Evolutionary conservation across 805 yeast genomes (phyloP).

Genomic region (Hanseniaspora vineae): DNA sequence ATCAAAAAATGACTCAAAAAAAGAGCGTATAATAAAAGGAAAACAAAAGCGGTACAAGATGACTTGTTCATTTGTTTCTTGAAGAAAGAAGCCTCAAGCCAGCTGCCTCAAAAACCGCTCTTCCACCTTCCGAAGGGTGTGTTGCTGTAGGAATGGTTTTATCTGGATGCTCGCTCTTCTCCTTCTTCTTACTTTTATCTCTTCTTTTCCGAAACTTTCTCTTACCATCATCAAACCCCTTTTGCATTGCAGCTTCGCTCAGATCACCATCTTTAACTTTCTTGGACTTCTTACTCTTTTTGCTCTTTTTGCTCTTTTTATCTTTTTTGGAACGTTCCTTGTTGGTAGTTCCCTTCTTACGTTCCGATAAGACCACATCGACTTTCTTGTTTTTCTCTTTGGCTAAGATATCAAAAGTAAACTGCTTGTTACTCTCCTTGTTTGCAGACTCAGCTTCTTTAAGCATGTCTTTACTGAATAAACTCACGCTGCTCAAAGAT

Average conservation of each 20-base stretch:
- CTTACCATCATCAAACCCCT: no score
- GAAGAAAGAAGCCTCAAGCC: constrained; percentile 20
- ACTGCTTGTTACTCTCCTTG: constrained; percentile 5
- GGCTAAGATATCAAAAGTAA: not conserved
- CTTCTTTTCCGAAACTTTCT: not conserved
- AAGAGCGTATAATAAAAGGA: not conserved
- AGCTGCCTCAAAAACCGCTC: constrained; percentile 21
- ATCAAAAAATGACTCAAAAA: no score
- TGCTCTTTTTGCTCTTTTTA: constrained; percentile 4
- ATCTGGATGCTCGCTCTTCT: constrained; percentile 1
- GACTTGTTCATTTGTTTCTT: constrained; percentile 9
- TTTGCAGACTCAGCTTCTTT: constrained; percentile 14
- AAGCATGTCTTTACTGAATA: constrained; percentile 16
- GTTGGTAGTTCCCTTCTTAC: constrained; percentile 1
- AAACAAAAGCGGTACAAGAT: not conserved
- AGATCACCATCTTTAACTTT: not conserved
- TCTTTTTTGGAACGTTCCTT: not conserved
- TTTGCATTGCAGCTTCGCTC: no score
- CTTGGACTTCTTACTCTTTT: not conserved
- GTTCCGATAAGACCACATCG: constrained; percentile 3
- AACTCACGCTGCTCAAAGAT: constrained; percentile 15
- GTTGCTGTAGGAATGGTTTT: not conserved
- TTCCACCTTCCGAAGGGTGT: constrained; percentile 11
- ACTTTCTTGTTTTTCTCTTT: not conserved
- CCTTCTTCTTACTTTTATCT: constrained; percentile 5